Evolutionary conservation across 306 rosid species (phyloP).

Genomic region (Citrullus mucosospermus): DNA sequence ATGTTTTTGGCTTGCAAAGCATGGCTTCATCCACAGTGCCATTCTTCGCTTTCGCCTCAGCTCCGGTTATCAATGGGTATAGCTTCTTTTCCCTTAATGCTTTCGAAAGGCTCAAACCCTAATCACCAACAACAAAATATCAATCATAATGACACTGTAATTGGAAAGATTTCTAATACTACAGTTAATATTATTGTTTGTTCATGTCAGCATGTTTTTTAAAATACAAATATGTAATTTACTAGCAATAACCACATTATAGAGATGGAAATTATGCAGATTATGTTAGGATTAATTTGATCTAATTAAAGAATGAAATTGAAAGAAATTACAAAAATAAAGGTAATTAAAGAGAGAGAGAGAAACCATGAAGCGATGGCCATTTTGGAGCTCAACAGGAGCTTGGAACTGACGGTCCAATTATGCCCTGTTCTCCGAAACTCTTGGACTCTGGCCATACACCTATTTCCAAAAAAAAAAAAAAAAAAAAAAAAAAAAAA

Average conservation of each 20-base stretch:
- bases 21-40: conserved; percentile 16
- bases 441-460: conserved; percentile 55
- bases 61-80: conserved; percentile 47
- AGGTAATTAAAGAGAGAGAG: neutral
- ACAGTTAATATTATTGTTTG: too few relatives aligned
- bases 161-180: too few relatives aligned
- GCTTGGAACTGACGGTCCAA: conserved; percentile 37
- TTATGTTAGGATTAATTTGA: too few relatives aligned
- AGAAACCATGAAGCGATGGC: conserved; percentile 28
- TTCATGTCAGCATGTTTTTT: too few relatives aligned
- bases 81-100: conserved; percentile 23
- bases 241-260: too few relatives aligned
- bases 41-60: conserved; percentile 19
- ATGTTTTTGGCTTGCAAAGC: conserved; percentile 23
- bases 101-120: conserved; percentile 47
- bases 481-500: neutral
- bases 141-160: too few relatives aligned
- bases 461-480: neutral
- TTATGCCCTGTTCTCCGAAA: conserved; percentile 40
- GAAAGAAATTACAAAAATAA: too few relatives aligned
- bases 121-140: neutral
- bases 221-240: too few relatives aligned
- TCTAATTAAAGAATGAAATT: too few relatives aligned
- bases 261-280: too few relatives aligned
- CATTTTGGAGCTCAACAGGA: conserved; percentile 35